Conservation (phyloP, 202 grass and related monocot genomes). For the Dendrocalamus latiflorus region DNA sequence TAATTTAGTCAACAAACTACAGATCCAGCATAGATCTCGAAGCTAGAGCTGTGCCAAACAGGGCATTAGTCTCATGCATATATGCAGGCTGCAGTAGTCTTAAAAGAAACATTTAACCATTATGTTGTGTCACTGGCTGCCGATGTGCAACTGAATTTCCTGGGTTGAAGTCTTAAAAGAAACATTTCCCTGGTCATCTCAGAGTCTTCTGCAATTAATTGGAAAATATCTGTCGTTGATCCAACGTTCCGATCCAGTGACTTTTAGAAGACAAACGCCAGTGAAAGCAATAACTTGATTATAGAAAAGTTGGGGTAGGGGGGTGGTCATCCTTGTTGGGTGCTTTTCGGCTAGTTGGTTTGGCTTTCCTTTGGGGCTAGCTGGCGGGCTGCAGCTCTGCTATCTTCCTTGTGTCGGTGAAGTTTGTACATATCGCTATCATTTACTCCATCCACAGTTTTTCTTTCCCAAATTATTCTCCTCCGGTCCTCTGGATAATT, state of each 20-base stretch:
- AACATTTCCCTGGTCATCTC: neutral
- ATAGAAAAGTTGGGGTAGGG: neutral
- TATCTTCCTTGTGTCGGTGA: neutral
- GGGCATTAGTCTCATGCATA: neutral
- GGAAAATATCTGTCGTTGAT: neutral
- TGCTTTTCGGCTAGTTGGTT: neutral
- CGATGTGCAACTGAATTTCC: neutral
- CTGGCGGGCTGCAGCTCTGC: neutral
- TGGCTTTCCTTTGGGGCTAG: neutral
- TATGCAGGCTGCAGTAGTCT: too few species aligned
- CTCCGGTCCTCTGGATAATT: neutral
- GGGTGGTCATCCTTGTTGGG: neutral
- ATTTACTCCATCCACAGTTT: neutral
- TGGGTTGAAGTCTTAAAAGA: neutral
- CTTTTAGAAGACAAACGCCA: neutral
- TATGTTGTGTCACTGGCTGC: neutral
- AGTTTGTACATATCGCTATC: neutral
- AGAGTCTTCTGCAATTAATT: neutral
- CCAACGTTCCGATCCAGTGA: neutral
- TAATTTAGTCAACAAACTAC: too few species aligned
- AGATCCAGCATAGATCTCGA: too few species aligned
- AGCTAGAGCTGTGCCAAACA: too few species aligned
- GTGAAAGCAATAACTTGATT: neutral
- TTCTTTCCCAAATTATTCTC: neutral
- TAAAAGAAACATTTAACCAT: too few species aligned